phyloP scores from a whole-genome alignment of 805 yeast species.

The Hemisphaericaspora nanyangensis region DNA sequence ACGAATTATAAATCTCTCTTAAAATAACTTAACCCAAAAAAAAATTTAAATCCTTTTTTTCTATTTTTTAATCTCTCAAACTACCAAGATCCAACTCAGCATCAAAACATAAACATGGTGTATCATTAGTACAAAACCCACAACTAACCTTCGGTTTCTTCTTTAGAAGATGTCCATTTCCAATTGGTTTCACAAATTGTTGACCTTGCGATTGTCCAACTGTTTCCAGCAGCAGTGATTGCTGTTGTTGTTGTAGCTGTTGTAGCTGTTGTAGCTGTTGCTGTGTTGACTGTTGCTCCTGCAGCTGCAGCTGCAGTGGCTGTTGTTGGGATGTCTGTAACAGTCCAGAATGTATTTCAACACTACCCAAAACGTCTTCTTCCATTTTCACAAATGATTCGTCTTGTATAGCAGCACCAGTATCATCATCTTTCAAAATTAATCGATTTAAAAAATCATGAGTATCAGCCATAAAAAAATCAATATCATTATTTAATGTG shows the following conservation, averaged over 20 bases:
- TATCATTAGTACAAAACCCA: slow-evolving; percentile 36
- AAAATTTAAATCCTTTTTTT: too few relatives aligned
- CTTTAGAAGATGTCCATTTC: slow-evolving; percentile 6
- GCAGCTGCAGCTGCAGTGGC: background rate
- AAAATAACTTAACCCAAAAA: too few relatives aligned
- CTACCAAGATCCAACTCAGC: slow-evolving; percentile 22
- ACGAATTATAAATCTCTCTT: too few relatives aligned
- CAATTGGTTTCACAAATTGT: slow-evolving; percentile 6
- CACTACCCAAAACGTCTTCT: slow-evolving; percentile 7
- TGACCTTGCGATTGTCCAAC: slow-evolving; percentile 3
- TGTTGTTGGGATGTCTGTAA: background rate
- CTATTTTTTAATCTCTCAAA: slow-evolving; percentile 5
- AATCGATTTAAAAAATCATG: slow-evolving; percentile 9
- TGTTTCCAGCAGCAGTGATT: background rate
- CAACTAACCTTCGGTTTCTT: slow-evolving; percentile 24
- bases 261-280: background rate
- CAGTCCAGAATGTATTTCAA: slow-evolving; percentile 3
- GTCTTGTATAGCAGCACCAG: background rate
- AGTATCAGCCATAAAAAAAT: slow-evolving; percentile 9
- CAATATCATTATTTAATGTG: background rate
- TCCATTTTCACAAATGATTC: background rate
- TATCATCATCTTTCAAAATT: slow-evolving; percentile 4
- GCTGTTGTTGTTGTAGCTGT: background rate
- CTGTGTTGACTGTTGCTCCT: background rate
- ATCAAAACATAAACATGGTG: slow-evolving; percentile 41